These are phyloP conservation scores for Rhodotorula sp. DNA, from an alignment of 1,284 basidiomycete species.

Conservation along the genomic window DNA sequence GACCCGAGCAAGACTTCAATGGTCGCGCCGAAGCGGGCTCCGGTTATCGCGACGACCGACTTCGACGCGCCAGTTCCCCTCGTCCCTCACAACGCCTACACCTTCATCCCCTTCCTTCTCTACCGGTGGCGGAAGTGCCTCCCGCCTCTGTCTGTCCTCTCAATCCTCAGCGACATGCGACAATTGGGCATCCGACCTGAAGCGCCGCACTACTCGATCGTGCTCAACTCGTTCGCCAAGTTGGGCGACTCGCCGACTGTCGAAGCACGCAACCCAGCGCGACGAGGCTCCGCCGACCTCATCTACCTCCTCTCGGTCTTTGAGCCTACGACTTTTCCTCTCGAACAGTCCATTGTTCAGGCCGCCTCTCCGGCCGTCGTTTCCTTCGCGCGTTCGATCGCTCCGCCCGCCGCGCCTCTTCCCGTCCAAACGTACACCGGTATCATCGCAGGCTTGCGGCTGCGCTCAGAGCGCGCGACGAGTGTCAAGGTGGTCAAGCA, in stretches of 20 bases:
- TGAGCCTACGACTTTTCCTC: background rate
- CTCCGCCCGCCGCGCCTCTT: background rate
- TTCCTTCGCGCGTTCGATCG: background rate
- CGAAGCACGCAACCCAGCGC: background rate
- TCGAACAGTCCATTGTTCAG: background rate
- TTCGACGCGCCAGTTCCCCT: background rate
- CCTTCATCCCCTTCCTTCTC: constrained; percentile 20
- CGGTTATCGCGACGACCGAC: background rate
- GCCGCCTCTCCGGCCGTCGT: background rate
- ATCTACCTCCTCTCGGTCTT: constrained; percentile 4
- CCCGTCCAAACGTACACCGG: constrained; percentile 8
- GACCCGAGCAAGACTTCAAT: background rate
- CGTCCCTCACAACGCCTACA: constrained; percentile 8
- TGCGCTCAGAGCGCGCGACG: background rate
- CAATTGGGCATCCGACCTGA: background rate
- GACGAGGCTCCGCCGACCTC: background rate
- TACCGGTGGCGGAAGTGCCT: background rate
- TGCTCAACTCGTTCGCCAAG: constrained; percentile 11
- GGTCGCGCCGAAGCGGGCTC: background rate
- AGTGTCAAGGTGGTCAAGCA: constrained; percentile 2
- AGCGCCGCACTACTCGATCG: constrained; percentile 17
- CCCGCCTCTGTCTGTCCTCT: background rate
- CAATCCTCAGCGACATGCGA: constrained; percentile 7
- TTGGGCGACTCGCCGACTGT: background rate
- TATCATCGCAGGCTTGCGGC: constrained; percentile 2